These are phyloP conservation scores for Tolypocladium pustulatum DNA, from an alignment of 2,329 filamentous ascomycete genomes.

Conservation along the genomic window DNA sequence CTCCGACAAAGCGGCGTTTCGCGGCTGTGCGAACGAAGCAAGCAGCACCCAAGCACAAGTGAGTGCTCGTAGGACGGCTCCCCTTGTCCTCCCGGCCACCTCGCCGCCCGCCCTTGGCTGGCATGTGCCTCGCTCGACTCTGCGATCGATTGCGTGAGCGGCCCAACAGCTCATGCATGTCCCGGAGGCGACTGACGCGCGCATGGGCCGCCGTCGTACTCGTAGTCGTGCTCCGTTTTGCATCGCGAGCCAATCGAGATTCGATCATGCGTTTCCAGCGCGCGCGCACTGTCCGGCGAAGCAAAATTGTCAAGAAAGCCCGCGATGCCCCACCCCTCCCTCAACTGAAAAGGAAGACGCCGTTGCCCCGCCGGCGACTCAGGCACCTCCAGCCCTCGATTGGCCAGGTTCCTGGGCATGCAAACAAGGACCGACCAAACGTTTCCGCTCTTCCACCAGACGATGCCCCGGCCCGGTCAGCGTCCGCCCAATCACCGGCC, in stretches of 20 bases:
- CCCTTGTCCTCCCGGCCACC: neutral
- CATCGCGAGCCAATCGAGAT: neutral
- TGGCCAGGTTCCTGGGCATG: conserved; percentile 18
- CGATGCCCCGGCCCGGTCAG: too few species aligned
- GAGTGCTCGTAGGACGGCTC: neutral
- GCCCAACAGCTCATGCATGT: neutral
- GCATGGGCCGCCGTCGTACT: neutral
- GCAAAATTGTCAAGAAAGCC: neutral
- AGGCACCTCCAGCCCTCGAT: conserved; percentile 15
- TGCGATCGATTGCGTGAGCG: neutral
- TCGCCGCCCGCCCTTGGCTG: neutral
- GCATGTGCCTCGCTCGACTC: neutral
- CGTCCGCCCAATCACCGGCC: neutral
- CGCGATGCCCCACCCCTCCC: neutral
- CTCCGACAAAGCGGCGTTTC: neutral
- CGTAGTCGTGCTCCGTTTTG: neutral
- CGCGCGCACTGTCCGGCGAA: neutral
- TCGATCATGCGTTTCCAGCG: neutral
- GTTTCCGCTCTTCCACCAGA: neutral
- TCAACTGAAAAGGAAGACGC: neutral
- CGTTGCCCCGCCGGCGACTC: conserved; percentile 2
- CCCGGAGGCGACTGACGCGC: neutral
- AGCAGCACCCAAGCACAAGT: neutral
- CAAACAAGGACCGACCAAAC: neutral
- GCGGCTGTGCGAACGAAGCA: neutral